Evolutionary conservation across 2,329 filamentous ascomycete genomes (phyloP).

Genomic region (Fusarium sp.): DNA sequence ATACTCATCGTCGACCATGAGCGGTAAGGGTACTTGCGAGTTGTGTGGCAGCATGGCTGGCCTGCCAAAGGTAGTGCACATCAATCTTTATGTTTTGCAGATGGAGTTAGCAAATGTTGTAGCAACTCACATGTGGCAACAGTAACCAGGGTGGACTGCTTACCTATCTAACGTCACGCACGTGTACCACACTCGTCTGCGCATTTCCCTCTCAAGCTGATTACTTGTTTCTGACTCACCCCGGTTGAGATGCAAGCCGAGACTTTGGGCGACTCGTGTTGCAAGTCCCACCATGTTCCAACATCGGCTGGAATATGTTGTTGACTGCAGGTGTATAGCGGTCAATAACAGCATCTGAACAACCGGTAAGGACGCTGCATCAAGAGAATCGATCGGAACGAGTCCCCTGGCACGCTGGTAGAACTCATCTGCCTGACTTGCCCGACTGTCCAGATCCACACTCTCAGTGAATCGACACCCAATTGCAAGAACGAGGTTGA

Average conservation of each 20-base stretch:
- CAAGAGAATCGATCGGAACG: neutral
- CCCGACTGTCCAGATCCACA: neutral
- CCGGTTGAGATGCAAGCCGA: conserved; percentile 1
- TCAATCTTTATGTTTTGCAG: neutral
- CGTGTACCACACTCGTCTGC: neutral
- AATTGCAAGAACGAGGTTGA: neutral
- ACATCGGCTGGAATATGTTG: neutral
- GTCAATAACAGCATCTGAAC: conserved; percentile 1
- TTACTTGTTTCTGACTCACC: neutral
- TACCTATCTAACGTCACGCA: conserved; percentile 1
- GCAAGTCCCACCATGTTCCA: conserved; percentile 3
- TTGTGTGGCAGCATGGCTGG: neutral
- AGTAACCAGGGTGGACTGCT: neutral
- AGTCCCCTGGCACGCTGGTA: conserved; percentile 1
- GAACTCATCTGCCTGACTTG: neutral
- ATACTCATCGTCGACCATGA: neutral
- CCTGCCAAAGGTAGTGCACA: neutral
- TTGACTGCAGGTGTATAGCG: neutral
- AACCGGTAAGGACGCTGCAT: neutral
- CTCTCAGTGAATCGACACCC: neutral
- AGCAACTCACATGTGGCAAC: neutral
- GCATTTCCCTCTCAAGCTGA: conserved; percentile 1
- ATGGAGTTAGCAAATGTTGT: neutral
- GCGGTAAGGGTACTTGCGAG: neutral
- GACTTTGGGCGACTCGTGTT: neutral